Base-by-base conservation (phyloP, 441 rosid species). In the Rhodomyrtus psidioides region DNA sequence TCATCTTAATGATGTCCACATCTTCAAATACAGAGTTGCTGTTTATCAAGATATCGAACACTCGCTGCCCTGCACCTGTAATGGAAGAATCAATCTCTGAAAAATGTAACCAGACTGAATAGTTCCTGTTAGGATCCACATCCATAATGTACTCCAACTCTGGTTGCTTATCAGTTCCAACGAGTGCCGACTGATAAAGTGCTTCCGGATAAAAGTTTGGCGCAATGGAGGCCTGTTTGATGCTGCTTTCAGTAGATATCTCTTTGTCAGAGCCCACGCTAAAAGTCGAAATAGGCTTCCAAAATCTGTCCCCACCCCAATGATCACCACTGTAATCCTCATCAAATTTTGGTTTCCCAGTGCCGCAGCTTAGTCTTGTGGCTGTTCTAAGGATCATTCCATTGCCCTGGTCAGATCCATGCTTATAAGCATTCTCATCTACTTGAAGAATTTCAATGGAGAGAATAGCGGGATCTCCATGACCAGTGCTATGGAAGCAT, bases 221-320 rank as follows among this genome's bases (percentile, higher is more conserved):
- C 1, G 94, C 91, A 86, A 83, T 85, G 62, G 99, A 95, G 42
- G 96, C 94, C 76, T 89, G 89, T 90, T 91, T 94, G 55, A 97
- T 96, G 82, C 89, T 87, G 59, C 88, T 92, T 92, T 94, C 96
- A 58, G 95, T 93, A 82, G 98, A 94, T 90, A 90, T 93, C 60
- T 91, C 88, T 85, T 92, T 87, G 92, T 93, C 99, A 65, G 95
- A 90, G 85, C 83, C 86, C 62, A 85, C 88, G 42, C 94, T 93
- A 88, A 94, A 96, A 83, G 96, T 91, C 85, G 84, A 87, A 84
- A 93, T 82, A 1, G 94, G 91, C 70, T 83, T 84, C 99, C 99
- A 97, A 90, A 94, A 97, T 90, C 99, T 97, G 90, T 97, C 99
- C 87, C 99, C 99, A 60, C 99, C 98, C 99, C 99, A 97, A 65